These are phyloP conservation scores for Fennellomyces sp. DNA, from an alignment of 371 early-diverging fungal genomes.

Conservation along the genomic window DNA sequence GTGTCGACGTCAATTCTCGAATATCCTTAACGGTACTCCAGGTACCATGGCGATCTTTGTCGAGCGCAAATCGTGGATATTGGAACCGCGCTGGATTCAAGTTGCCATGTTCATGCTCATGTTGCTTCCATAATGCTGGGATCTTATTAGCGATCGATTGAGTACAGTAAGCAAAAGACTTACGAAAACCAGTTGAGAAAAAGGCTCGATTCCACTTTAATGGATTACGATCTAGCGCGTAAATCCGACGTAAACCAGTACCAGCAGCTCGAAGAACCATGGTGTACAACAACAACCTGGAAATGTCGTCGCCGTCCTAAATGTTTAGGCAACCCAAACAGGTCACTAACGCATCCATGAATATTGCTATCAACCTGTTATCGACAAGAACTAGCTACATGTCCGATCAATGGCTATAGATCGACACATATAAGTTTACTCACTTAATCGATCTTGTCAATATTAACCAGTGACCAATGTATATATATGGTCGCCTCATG, in stretches of 20 bases:
- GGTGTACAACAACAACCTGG: neutral
- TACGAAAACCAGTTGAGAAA: neutral
- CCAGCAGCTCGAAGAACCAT: neutral
- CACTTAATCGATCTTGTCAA: no score
- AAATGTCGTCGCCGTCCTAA: neutral
- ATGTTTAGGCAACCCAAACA: no score
- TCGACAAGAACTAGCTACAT: no score
- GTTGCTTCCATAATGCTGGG: neutral
- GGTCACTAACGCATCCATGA: no score
- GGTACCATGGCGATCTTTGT: conserved; percentile 25
- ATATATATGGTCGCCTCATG: no score
- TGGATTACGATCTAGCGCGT: neutral
- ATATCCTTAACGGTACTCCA: conserved; percentile 35
- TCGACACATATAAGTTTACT: no score
- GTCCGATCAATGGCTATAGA: no score
- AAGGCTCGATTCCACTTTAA: neutral
- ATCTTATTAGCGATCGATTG: no score
- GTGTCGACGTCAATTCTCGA: conserved; percentile 8
- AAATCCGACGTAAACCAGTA: neutral
- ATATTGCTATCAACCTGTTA: no score
- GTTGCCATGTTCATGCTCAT: neutral
- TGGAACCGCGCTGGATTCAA: neutral
- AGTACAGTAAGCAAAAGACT: neutral
- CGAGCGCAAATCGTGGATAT: conserved; percentile 39
- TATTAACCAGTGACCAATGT: no score